These are phyloP conservation scores for Scheffersomyces spartinae DNA, from an alignment of 805 yeast species.

Conservation along the genomic window DNA sequence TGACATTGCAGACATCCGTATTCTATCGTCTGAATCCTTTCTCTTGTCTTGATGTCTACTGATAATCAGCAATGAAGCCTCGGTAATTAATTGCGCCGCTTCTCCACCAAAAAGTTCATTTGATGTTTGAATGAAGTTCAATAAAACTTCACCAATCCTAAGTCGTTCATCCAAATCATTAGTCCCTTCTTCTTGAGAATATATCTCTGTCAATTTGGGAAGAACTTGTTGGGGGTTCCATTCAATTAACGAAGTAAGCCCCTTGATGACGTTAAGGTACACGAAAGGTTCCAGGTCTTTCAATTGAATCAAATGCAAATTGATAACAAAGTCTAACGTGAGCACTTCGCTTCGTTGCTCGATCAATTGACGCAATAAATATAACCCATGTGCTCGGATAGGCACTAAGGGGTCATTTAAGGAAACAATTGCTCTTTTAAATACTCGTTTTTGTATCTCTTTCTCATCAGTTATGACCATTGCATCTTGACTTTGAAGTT, in stretches of 20 bases:
- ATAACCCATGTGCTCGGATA: conserved; percentile 76
- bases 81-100: conserved; percentile 30
- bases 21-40: conserved; percentile 38
- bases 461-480: conserved; percentile 5
- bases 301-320: conserved; percentile 52
- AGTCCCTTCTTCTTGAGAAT: conserved; percentile 11
- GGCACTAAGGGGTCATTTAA: conserved; percentile 76
- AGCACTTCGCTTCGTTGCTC: conserved; percentile 39
- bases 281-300: conserved; percentile 79
- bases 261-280: conserved; percentile 75
- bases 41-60: conserved; percentile 11
- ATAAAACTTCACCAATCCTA: conserved; percentile 71
- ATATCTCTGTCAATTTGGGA: conserved; percentile 25
- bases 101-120: conserved; percentile 38
- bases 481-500: no score
- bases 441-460: conserved; percentile 24
- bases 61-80: conserved; percentile 30
- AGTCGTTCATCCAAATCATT: conserved; percentile 53
- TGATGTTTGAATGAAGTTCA: conserved; percentile 41
- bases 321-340: conserved; percentile 40
- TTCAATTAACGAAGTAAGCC: conserved; percentile 51
- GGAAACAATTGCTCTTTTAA: conserved; percentile 52
- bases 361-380: conserved; percentile 45
- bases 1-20: conserved; percentile 83
- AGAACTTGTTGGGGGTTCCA: conserved; percentile 26